Conservation (phyloP, 1,284 basidiomycete genomes). For the Microbotryum intermedium region DNA sequence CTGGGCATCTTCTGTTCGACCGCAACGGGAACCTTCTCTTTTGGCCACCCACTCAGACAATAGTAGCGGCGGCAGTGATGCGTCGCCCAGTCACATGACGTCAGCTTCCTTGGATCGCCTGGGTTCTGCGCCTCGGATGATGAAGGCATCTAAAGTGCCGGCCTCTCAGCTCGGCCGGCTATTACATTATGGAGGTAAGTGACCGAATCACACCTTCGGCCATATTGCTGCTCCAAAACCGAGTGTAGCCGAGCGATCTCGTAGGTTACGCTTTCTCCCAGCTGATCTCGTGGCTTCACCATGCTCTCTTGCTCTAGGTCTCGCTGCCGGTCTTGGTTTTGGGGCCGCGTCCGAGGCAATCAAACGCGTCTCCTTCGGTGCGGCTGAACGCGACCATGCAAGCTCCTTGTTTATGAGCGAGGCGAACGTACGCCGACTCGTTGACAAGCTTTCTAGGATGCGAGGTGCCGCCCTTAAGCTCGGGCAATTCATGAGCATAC, state of each 20-base stretch:
- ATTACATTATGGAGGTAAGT: slow-evolving; percentile 82
- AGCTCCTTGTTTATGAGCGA: slow-evolving; percentile 66
- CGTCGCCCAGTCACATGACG: no score
- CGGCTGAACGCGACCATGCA: background rate
- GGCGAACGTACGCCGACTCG: slow-evolving; percentile 78
- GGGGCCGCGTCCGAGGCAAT: slow-evolving; percentile 49
- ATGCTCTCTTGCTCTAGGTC: slow-evolving; percentile 43
- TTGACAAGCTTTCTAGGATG: slow-evolving; percentile 88
- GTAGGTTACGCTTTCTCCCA: background rate
- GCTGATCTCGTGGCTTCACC: background rate
- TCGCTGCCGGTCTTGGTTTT: slow-evolving; percentile 61
- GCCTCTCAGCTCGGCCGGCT: slow-evolving; percentile 76
- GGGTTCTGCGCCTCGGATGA: slow-evolving; percentile 32
- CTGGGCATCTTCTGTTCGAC: no score
- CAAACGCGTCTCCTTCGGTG: slow-evolving; percentile 37
- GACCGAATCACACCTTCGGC: no score
- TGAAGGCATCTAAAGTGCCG: slow-evolving; percentile 73
- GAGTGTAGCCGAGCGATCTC: background rate
- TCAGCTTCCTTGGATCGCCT: no score
- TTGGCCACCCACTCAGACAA: no score
- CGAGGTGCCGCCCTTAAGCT: slow-evolving; percentile 92
- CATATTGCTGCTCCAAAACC: no score
- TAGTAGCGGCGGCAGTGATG: no score
- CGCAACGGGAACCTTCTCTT: no score
- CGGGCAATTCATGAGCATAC: slow-evolving; percentile 95